Evolutionary conservation across 495 filamentous ascomycete species (phyloP).

Genomic region (Penicillium argentinense): DNA sequence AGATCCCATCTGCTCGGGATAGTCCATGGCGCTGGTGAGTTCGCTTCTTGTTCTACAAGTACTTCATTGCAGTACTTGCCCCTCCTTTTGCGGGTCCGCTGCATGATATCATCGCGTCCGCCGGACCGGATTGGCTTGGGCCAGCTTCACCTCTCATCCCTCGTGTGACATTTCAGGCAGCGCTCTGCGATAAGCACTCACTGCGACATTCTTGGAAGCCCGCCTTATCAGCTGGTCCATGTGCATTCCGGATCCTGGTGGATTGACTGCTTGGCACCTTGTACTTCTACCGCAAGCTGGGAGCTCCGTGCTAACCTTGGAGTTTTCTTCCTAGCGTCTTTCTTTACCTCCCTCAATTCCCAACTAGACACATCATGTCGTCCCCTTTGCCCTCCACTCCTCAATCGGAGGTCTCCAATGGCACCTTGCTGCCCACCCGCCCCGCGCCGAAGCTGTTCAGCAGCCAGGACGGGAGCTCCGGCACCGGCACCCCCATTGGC

Average conservation of each 20-base stretch:
- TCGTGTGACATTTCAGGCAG: no score
- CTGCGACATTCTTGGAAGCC: no score
- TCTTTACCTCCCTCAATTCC: constrained; percentile 12
- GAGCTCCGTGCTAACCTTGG: constrained; percentile 14
- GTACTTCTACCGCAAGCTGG: no score
- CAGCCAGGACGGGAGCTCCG: constrained; percentile 40
- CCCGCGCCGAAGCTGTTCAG: constrained; percentile 37
- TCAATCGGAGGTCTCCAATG: constrained; percentile 34
- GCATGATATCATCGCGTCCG: constrained; percentile 1
- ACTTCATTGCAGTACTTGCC: no score
- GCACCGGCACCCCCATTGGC: constrained; percentile 46
- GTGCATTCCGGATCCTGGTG: no score
- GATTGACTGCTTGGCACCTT: no score
- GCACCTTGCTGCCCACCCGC: constrained; percentile 31
- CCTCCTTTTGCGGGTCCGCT: not conserved
- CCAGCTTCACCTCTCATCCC: constrained; percentile 4
- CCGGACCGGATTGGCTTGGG: constrained; percentile 3
- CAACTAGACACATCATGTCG: constrained; percentile 30
- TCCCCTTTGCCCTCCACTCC: constrained; percentile 36
- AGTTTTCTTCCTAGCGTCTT: constrained; percentile 11
- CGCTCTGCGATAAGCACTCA: constrained; percentile 19
- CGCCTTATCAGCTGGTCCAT: no score
- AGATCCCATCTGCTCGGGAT: no score
- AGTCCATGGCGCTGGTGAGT: constrained; percentile 20
- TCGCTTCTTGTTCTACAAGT: not conserved